Conservation (phyloP, 2,329 filamentous ascomycete species). For the Fusarium dimerum region DNA sequence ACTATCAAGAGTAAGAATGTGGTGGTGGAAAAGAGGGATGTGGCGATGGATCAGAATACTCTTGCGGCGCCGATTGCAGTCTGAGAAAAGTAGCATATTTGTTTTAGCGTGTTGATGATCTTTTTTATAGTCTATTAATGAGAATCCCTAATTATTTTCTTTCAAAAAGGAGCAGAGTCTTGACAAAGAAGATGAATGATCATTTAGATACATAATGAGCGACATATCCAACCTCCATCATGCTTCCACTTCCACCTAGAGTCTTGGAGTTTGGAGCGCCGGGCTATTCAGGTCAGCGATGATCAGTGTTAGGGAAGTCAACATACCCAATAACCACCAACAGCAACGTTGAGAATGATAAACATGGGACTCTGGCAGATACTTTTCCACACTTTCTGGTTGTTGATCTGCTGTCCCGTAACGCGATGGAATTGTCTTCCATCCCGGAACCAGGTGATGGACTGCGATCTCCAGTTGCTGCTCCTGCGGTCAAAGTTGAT, state of each 20-base stretch:
- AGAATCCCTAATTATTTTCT: too few species aligned
- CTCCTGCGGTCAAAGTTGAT: slow-evolving; percentile 51
- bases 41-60: background rate
- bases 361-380: slow-evolving; percentile 53
- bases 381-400: slow-evolving; percentile 49
- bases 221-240: slow-evolving; percentile 56
- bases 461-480: slow-evolving; percentile 47
- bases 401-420: slow-evolving; percentile 45
- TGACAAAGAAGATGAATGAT: background rate
- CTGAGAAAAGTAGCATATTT: background rate
- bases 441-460: slow-evolving; percentile 53
- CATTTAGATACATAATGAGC: slow-evolving; percentile 40
- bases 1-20: slow-evolving; percentile 27
- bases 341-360: slow-evolving; percentile 56
- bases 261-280: slow-evolving; percentile 51
- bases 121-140: background rate
- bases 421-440: slow-evolving; percentile 46
- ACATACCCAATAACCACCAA: slow-evolving; percentile 56
- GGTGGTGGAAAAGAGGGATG: slow-evolving; percentile 27
- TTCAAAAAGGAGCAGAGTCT: too few species aligned
- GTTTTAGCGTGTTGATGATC: background rate
- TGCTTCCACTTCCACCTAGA: slow-evolving; percentile 44
- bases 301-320: background rate
- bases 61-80: background rate
- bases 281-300: slow-evolving; percentile 37